These are phyloP conservation scores for Fusarium floridanum DNA, from an alignment of 2,329 filamentous ascomycete genomes.

Conservation along the genomic window DNA sequence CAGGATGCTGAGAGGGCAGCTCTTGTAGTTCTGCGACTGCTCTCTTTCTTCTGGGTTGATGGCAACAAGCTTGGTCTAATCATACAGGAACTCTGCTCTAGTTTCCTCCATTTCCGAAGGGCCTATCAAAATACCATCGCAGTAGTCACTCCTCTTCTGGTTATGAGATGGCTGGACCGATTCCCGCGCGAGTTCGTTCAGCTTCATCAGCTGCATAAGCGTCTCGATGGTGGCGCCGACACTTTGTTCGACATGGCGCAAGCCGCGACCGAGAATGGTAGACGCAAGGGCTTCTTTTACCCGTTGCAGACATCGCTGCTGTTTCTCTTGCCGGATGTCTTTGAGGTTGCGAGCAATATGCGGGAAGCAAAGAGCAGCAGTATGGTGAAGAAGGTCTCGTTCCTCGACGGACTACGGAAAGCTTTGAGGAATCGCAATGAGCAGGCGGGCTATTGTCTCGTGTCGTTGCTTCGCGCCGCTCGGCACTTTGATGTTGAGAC, in stretches of 20 bases:
- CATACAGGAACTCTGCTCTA: conserved; percentile 75
- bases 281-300: conserved; percentile 67
- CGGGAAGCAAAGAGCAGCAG: conserved; percentile 72
- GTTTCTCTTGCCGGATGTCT: conserved; percentile 76
- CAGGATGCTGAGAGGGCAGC: conserved; percentile 66
- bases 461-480: conserved; percentile 71
- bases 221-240: conserved; percentile 75
- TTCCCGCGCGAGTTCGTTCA: conserved; percentile 74
- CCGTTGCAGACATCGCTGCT: conserved; percentile 74
- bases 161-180: conserved; percentile 75
- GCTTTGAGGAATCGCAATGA: conserved; percentile 74
- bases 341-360: conserved; percentile 77
- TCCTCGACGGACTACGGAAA: conserved; percentile 74
- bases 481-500: conserved; percentile 74
- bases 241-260: conserved; percentile 78
- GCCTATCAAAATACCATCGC: conserved; percentile 74
- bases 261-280: conserved; percentile 69
- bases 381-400: conserved; percentile 75
- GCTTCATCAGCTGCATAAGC: conserved; percentile 70
- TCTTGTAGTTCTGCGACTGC: conserved; percentile 68
- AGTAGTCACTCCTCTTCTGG: conserved; percentile 71
- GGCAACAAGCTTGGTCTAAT: conserved; percentile 70
- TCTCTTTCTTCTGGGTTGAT: conserved; percentile 76
- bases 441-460: conserved; percentile 74
- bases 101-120: conserved; percentile 75